These are phyloP conservation scores for Leptographium wingfieldii DNA, from an alignment of 2,329 filamentous ascomycete genomes.

Conservation along the genomic window DNA sequence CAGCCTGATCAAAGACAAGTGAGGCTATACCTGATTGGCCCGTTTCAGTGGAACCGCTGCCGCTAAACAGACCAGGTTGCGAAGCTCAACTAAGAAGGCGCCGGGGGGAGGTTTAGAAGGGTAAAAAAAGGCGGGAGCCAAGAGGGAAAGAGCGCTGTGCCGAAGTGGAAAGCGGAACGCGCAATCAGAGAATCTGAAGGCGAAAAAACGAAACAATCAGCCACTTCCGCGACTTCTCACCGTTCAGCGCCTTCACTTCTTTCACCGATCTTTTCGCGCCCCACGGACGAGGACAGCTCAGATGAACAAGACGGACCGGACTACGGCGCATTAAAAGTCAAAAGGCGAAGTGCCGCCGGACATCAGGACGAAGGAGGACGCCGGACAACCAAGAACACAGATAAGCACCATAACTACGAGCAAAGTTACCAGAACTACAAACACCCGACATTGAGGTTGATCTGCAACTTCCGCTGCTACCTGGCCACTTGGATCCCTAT, in stretches of 20 bases:
- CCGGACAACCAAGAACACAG: neutral
- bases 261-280: neutral
- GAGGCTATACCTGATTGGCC: neutral
- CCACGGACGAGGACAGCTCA: neutral
- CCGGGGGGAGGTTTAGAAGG: neutral
- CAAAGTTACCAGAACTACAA: neutral
- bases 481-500: too few relatives aligned
- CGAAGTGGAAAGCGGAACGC: neutral
- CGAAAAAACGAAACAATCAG: neutral
- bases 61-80: neutral
- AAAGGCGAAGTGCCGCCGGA: neutral
- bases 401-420: neutral
- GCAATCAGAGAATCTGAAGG: too few relatives aligned
- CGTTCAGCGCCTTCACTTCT: neutral
- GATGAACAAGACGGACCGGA: neutral
- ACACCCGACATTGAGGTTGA: too few relatives aligned
- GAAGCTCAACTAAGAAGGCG: neutral
- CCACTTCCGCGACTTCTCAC: neutral
- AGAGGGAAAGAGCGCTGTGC: neutral
- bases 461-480: too few relatives aligned
- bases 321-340: neutral
- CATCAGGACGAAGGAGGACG: neutral
- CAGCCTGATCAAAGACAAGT: neutral
- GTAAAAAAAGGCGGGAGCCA: neutral
- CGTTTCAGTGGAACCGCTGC: neutral